Conservation (phyloP, 78 protist genomes). For the Dictyostelium intermedium region DNA sequence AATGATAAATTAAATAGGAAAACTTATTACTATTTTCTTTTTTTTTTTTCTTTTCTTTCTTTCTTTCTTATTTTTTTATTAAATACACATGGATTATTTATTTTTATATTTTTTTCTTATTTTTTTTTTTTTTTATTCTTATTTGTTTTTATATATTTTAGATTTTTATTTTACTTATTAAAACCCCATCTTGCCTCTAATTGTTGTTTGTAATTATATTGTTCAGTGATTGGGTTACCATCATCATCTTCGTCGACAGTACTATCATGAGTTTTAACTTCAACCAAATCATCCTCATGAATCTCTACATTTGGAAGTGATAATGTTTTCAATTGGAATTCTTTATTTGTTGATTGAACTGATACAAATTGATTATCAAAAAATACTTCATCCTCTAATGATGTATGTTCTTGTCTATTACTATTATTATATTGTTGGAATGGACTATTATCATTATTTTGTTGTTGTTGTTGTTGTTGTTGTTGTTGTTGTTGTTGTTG, state of each 20-base stretch:
- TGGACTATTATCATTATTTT: neutral
- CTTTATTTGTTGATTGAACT: neutral
- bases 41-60: neutral
- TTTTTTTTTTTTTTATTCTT: neutral
- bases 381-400: neutral
- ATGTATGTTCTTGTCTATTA: neutral
- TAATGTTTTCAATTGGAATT: neutral
- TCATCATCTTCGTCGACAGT: conserved; percentile 8
- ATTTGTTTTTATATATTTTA: too few species aligned
- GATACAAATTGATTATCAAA: neutral
- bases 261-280: conserved; percentile 6
- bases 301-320: conserved; percentile 14
- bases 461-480: neutral
- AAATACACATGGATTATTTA: neutral
- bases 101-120: too few species aligned
- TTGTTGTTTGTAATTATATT: conserved; percentile 16
- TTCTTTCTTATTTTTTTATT: neutral
- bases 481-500: neutral
- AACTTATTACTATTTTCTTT: neutral
- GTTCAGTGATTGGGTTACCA: neutral
- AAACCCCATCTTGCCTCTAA: conserved; percentile 8
- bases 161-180: neutral
- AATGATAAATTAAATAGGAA: neutral
- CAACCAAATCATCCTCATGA: conserved; percentile 36
- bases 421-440: neutral